A percentile compares a stretch with the other conserved stretches of the same genome.
phyloP scores from a whole-genome alignment of 352 stramenopile genomes.

The Elongisporangium undulatum region DNA sequence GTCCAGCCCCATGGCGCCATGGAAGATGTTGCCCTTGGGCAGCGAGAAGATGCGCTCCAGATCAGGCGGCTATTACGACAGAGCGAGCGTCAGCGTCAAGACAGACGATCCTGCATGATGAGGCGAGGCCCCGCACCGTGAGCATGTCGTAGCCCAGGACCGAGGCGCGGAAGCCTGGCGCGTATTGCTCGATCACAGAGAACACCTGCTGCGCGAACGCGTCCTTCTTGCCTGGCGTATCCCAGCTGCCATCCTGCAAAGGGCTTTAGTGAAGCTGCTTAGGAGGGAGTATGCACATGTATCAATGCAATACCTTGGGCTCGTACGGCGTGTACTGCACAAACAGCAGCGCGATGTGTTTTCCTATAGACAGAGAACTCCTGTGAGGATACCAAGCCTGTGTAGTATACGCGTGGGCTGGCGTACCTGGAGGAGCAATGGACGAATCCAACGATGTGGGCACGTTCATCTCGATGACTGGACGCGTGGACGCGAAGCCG shows the following conservation, averaged over 20 bases:
- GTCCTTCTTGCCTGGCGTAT: conserved; percentile 70
- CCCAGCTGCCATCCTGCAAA: conserved; percentile 67
- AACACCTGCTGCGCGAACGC: conserved; percentile 82
- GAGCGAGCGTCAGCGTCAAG: not conserved
- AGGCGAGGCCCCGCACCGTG: conserved; percentile 28
- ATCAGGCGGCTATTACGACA: conserved; percentile 66
- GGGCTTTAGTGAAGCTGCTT: not conserved
- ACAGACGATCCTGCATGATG: not conserved
- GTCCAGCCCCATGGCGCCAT: conserved; percentile 87
- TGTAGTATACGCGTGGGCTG: not conserved
- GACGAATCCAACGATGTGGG: conserved; percentile 81
- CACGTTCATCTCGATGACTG: conserved; percentile 91
- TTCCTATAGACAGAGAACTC: conserved; percentile 29
- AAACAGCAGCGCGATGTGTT: conserved; percentile 89
- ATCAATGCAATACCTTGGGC: conserved; percentile 71
- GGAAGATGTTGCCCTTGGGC: conserved; percentile 87
- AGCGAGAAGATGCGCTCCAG: conserved; percentile 87
- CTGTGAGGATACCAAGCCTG: not conserved
- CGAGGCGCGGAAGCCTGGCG: conserved; percentile 79
- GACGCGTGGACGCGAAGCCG: conserved; percentile 59
- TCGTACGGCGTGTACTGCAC: conserved; percentile 90
- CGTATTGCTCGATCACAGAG: conserved; percentile 83
- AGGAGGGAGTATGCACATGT: not conserved
- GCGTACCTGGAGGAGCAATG: conserved; percentile 60
- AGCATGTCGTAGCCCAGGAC: conserved; percentile 87